Evolutionary conservation across 495 filamentous ascomycete genomes (phyloP).

Genomic region (Filosporella fistucella): DNA sequence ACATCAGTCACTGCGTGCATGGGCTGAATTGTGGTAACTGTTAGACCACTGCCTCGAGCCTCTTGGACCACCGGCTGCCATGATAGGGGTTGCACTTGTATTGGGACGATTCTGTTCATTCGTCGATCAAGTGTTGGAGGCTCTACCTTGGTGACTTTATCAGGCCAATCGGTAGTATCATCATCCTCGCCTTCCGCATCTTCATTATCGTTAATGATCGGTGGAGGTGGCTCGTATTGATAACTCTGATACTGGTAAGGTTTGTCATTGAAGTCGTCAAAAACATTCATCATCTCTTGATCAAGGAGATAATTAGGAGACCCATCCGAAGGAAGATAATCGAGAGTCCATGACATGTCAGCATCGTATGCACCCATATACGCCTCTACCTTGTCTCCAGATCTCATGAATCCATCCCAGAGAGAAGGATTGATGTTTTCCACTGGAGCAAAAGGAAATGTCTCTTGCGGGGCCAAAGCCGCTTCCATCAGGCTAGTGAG

Average conservation of each 20-base stretch:
- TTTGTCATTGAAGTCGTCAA: constrained; percentile 13
- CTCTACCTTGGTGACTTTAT: constrained; percentile 11
- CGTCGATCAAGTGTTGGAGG: background rate
- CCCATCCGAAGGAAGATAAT: constrained; percentile 7
- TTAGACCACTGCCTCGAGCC: constrained; percentile 10
- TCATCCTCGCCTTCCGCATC: constrained; percentile 20
- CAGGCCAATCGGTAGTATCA: constrained; percentile 20
- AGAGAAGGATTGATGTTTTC: constrained; percentile 15
- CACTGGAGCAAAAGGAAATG: constrained; percentile 7
- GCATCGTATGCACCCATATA: constrained; percentile 23
- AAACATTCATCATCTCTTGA: constrained; percentile 13
- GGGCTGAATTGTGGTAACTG: constrained; percentile 11
- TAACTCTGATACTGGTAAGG: constrained; percentile 12
- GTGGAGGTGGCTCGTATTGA: constrained; percentile 6
- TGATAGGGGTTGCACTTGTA: constrained; percentile 14
- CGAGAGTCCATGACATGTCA: constrained; percentile 19
- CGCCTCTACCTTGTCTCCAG: constrained; percentile 10
- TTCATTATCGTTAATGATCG: background rate
- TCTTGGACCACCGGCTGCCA: constrained; percentile 18
- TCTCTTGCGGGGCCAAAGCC: constrained; percentile 14
- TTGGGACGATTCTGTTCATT: constrained; percentile 11
- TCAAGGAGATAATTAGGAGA: constrained; percentile 15
- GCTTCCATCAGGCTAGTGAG: constrained; percentile 22
- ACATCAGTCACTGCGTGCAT: constrained; percentile 7
- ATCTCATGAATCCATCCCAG: constrained; percentile 20